Percentiles rank a stretch among this genome's conserved stretches.
Evolutionary conservation across 1,284 basidiomycete genomes (phyloP).

Genomic region (Clitocybe nebularis): DNA sequence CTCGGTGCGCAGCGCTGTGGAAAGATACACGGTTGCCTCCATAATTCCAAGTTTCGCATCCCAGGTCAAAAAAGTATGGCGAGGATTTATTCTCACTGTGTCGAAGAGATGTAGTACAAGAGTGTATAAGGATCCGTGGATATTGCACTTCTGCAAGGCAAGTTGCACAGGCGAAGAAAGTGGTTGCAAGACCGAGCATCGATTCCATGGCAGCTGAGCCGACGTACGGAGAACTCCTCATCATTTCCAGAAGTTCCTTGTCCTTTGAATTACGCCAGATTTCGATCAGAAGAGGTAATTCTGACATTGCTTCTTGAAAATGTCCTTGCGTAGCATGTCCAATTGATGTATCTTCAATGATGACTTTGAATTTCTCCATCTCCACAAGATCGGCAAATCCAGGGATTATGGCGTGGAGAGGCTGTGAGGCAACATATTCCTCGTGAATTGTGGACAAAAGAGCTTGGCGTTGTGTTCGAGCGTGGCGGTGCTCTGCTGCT

Average conservation of each 20-base stretch:
- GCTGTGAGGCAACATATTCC: constrained; percentile 10
- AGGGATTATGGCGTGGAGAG: constrained; percentile 10
- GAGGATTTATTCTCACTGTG: background rate
- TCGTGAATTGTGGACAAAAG: constrained; percentile 9
- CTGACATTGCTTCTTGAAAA: constrained; percentile 11
- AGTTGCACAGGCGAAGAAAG: constrained; percentile 2
- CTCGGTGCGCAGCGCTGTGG: background rate
- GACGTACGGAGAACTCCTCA: constrained; percentile 3
- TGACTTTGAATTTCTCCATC: constrained; percentile 5
- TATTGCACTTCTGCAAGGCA: background rate
- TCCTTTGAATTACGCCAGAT: constrained; percentile 11
- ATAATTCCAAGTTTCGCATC: constrained; percentile 4
- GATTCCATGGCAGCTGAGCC: constrained; percentile 2
- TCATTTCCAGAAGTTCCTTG: constrained; percentile 8
- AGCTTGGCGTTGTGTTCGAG: constrained; percentile 3
- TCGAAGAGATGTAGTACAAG: background rate
- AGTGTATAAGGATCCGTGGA: constrained; percentile 6
- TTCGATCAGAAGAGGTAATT: constrained; percentile 4
- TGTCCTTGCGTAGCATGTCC: constrained; percentile 9
- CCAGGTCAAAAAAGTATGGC: background rate
- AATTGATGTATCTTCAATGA: constrained; percentile 12
- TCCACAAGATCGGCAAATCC: constrained; percentile 9
- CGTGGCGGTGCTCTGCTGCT: background rate
- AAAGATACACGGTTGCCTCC: constrained; percentile 1
- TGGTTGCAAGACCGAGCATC: constrained; percentile 5